Conservation (phyloP, 306 rosid species). For the Lathyrus oleraceus region DNA sequence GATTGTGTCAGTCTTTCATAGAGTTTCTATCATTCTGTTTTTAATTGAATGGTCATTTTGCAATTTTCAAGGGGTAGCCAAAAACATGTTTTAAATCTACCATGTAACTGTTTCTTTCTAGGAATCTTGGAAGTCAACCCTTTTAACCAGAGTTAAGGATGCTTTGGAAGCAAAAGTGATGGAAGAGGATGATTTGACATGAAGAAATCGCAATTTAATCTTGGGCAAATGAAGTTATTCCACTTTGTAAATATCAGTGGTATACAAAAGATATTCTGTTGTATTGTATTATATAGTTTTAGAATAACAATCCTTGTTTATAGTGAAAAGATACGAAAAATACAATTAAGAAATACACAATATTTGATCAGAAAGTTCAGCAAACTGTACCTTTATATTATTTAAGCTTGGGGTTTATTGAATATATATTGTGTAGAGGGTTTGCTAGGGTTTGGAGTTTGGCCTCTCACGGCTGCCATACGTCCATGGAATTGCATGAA, state of each 20-base stretch:
- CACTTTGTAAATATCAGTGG: slow-evolving; percentile 11
- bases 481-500: no score
- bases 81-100: slow-evolving; percentile 3
- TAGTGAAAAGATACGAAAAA: not conserved
- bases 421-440: no score
- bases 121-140: slow-evolving; percentile 58
- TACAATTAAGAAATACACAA: not conserved
- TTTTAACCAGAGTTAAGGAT: slow-evolving; percentile 46
- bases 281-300: not conserved
- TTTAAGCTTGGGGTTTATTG: not conserved
- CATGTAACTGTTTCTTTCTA: slow-evolving; percentile 21
- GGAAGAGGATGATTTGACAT: slow-evolving; percentile 60
- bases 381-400: not conserved
- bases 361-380: not conserved
- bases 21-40: not conserved
- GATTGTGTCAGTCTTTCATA: not conserved
- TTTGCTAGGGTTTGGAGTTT: no score
- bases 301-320: not conserved
- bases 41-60: slow-evolving; percentile 9
- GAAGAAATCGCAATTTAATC: slow-evolving; percentile 29
- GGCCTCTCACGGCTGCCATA: no score
- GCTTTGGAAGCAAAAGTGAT: slow-evolving; percentile 50
- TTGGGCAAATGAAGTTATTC: slow-evolving; percentile 16
- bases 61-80: slow-evolving; percentile 9
- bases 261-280: not conserved